Percentiles rank a stretch among this genome's conserved stretches.
Conservation (phyloP, 257 asterid genomes). For the Mitragyna speciosa region DNA sequence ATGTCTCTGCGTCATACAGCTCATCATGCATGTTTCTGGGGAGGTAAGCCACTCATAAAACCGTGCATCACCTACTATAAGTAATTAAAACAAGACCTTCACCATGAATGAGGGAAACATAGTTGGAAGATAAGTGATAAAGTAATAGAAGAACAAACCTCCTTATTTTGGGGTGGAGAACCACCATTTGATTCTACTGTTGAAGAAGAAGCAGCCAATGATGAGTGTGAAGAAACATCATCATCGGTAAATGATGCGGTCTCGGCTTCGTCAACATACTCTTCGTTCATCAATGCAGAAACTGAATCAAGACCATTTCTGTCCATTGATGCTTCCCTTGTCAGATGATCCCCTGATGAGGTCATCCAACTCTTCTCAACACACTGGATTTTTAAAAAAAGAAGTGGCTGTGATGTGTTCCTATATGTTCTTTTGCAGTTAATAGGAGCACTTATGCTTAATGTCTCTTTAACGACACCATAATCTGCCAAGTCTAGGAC, state of each 20-base stretch:
- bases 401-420: conserved; percentile 67
- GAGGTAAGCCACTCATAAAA: neutral
- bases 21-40: neutral
- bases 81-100: neutral
- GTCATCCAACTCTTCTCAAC: conserved; percentile 42
- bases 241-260: conserved; percentile 61
- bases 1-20: neutral
- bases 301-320: conserved; percentile 46
- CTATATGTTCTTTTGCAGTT: conserved; percentile 70
- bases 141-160: conserved; percentile 33
- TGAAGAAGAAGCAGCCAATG: conserved; percentile 54
- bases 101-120: neutral
- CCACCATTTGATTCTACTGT: conserved; percentile 57
- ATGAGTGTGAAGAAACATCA: conserved; percentile 74
- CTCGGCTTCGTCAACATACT: conserved; percentile 78
- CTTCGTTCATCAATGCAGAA: conserved; percentile 68
- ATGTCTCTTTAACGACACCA: conserved; percentile 49
- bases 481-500: conserved; percentile 68
- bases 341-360: conserved; percentile 46
- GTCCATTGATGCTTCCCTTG: conserved; percentile 54
- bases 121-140: neutral
- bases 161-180: conserved; percentile 51
- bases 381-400: conserved; percentile 56
- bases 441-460: conserved; percentile 50
- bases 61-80: neutral